Conservation (phyloP, 441 rosid species). For the Mallotus repandus region DNA sequence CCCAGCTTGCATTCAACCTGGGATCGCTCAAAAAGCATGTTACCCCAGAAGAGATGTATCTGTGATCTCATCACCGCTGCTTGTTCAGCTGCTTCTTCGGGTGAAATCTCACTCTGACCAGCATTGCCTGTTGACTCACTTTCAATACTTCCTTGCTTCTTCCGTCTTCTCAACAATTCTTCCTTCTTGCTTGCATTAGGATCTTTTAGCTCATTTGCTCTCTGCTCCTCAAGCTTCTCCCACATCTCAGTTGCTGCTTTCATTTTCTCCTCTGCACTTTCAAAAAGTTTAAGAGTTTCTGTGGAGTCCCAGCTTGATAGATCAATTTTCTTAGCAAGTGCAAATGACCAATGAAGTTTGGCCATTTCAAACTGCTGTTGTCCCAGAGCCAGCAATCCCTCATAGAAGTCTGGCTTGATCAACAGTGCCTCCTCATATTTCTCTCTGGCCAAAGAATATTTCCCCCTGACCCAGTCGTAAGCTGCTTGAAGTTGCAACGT, state of each 20-base stretch:
- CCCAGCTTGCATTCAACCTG: slow-evolving; percentile 92
- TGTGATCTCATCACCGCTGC: slow-evolving; percentile 95
- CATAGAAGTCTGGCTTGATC: slow-evolving; percentile 90
- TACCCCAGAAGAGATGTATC: slow-evolving; percentile 98
- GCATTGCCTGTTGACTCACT: slow-evolving; percentile 44
- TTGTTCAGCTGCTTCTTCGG: slow-evolving; percentile 94
- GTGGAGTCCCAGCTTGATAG: slow-evolving; percentile 69
- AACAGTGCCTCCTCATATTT: slow-evolving; percentile 74
- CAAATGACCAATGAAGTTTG: slow-evolving; percentile 92
- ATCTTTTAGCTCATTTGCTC: slow-evolving; percentile 60
- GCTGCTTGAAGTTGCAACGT: slow-evolving; percentile 71
- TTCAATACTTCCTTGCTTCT: slow-evolving; percentile 62
- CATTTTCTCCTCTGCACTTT: slow-evolving; percentile 90
- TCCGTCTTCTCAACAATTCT: slow-evolving; percentile 65
- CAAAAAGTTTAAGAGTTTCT: slow-evolving; percentile 70
- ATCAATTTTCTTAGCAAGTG: slow-evolving; percentile 71
- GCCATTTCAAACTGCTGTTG: slow-evolving; percentile 99
- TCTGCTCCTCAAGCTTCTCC: slow-evolving; percentile 92
- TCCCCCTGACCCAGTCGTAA: slow-evolving; percentile 83
- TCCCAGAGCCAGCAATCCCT: slow-evolving; percentile 84
- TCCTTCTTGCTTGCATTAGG: slow-evolving; percentile 77
- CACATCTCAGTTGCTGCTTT: slow-evolving; percentile 91
- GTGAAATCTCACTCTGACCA: slow-evolving; percentile 46
- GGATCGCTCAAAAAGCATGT: slow-evolving; percentile 91
- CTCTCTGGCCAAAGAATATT: slow-evolving; percentile 70